Conservation (phyloP, 805 yeast species). For the Cyberlindnera veronae region DNA sequence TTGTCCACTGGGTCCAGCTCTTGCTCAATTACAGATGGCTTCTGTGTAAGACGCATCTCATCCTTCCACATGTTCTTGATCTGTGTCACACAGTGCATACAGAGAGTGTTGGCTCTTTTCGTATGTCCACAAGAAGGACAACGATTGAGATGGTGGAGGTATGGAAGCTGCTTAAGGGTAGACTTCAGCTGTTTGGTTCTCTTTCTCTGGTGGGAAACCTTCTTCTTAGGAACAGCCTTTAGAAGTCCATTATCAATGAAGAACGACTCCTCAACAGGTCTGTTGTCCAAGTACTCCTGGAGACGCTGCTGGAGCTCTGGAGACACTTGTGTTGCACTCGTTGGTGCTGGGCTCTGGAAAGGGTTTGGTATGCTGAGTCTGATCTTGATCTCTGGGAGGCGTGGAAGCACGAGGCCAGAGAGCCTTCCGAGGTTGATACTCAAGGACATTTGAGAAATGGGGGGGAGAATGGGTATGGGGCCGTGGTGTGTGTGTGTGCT, state of each 20-base stretch:
- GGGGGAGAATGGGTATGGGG: not conserved
- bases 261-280: constrained; percentile 30
- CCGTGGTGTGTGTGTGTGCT: too few species aligned
- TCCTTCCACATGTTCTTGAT: constrained; percentile 70
- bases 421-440: constrained; percentile 21
- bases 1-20: constrained; percentile 54
- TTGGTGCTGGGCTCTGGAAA: constrained; percentile 6
- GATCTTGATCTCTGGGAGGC: constrained; percentile 26
- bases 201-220: constrained; percentile 80
- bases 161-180: constrained; percentile 75
- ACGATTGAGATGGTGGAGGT: constrained; percentile 71
- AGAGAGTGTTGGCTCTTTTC: constrained; percentile 84
- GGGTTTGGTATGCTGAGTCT: constrained; percentile 26
- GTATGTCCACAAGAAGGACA: constrained; percentile 96
- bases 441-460: constrained; percentile 18
- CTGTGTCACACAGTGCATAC: constrained; percentile 89
- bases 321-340: constrained; percentile 9
- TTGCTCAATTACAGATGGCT: constrained; percentile 24
- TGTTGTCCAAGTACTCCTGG: constrained; percentile 29
- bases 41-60: constrained; percentile 30
- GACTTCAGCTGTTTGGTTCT: constrained; percentile 82
- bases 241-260: constrained; percentile 68
- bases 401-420: constrained; percentile 20
- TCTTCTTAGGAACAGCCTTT: constrained; percentile 92
- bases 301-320: constrained; percentile 23